Base-by-base conservation (phyloP, 1,284 basidiomycete species). In the Phellinidium pouzarii region DNA sequence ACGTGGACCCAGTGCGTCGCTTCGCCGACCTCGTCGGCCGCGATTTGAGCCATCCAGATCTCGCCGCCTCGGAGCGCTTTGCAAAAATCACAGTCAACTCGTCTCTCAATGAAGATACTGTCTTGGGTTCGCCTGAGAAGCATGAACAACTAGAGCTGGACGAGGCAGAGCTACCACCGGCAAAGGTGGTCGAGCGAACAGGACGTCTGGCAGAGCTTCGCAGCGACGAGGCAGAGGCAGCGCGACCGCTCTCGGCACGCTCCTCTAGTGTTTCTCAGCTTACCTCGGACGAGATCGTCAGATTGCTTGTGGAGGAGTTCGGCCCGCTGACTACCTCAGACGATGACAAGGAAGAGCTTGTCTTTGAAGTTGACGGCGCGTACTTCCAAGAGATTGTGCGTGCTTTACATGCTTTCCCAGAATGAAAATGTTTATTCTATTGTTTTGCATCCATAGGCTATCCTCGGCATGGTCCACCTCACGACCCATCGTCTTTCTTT, bases 401-500 rank as follows among this genome's bases (percentile, higher is more conserved):
- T n/a, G 69, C 80, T 47, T 59, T 80, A 41, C 76, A 77, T 29
- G 44, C 70, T 68, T 8, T 49, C 19, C 45, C 43, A 29, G n/a
- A n/a, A n/a, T n/a, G n/a, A n/a, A n/a, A n/a, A n/a, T n/a, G n/a
- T n/a, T n/a, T n/a, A n/a, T n/a, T n/a, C n/a, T n/a, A n/a, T n/a
- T n/a, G n/a, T n/a, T n/a, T n/a, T n/a, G n/a, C n/a, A 38, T n/a
- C n/a, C n/a, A n/a, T n/a, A n/a, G n/a, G n/a, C n/a, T n/a, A 48
- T 40, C 25, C 27, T 56, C n/a, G 82, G 82, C n/a, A 78, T 80
- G 48, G 68, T 83, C 23, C 80, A 84, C 62, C 66, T 85, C 20
- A 86, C 82, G 0, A 81, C 79, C 2, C 80, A 85, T 62, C 74
- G 83, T 5, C 57, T 85, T 12, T 64, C 79, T 0, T 87, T 87